phyloP scores from a whole-genome alignment of 73 alveolate genomes.

The Paramecium bursaria region DNA sequence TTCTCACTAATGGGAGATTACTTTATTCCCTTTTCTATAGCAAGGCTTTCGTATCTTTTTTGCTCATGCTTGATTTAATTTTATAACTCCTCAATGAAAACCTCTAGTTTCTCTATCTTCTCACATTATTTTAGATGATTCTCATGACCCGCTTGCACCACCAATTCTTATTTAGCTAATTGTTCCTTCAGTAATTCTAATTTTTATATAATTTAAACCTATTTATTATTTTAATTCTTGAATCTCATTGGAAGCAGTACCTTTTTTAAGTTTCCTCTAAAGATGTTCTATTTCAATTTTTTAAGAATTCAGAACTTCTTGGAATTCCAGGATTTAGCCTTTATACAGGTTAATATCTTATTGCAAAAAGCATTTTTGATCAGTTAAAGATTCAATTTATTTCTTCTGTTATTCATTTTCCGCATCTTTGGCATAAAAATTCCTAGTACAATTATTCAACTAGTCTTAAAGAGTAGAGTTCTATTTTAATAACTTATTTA shows the following conservation, averaged over 20 bases:
- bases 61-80: conserved; percentile 34
- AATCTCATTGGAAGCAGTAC: neutral
- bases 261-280: neutral
- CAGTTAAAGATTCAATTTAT: conserved; percentile 11
- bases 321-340: conserved; percentile 18
- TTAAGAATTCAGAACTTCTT: neutral
- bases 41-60: conserved; percentile 30
- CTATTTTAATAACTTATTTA: neutral
- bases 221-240: conserved; percentile 28
- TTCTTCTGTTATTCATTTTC: conserved; percentile 16
- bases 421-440: neutral
- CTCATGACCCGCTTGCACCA: conserved; percentile 24
- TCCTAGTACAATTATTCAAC: conserved; percentile 16
- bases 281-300: conserved; percentile 1
- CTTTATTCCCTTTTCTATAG: conserved; percentile 41
- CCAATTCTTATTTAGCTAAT: conserved; percentile 1
- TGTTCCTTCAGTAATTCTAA: conserved; percentile 24
- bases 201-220: conserved; percentile 14
- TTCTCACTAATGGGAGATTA: neutral
- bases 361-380: conserved; percentile 18
- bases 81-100: conserved; percentile 5
- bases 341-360: conserved; percentile 43
- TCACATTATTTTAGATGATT: conserved; percentile 4
- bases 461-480: conserved; percentile 6
- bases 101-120: conserved; percentile 14